These are phyloP conservation scores for Acanthamoeba castellanii DNA, from an alignment of 208 protist species.

Conservation along the genomic window DNA sequence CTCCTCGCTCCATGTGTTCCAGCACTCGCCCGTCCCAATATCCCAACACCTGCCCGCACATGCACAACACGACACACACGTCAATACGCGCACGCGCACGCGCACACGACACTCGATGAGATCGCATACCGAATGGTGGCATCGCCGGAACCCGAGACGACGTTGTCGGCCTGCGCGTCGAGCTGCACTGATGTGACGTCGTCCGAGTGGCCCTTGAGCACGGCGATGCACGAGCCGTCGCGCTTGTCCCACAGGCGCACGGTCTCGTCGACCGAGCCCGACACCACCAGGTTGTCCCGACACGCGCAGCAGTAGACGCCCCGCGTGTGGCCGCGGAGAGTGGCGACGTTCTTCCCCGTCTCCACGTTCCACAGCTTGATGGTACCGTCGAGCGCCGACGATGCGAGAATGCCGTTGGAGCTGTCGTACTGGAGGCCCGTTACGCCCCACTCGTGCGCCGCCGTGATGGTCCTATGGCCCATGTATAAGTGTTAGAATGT, in stretches of 20 bases:
- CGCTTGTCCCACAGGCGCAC: conserved; percentile 70
- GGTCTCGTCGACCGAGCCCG: conserved; percentile 71
- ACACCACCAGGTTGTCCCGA: conserved; percentile 54
- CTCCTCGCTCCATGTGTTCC: conserved; percentile 26
- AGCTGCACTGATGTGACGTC: conserved; percentile 45
- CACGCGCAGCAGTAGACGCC: conserved; percentile 66
- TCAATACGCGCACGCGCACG: neutral
- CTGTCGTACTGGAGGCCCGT: conserved; percentile 57
- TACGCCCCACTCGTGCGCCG: conserved; percentile 65
- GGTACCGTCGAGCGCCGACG: conserved; percentile 13
- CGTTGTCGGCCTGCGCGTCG: neutral
- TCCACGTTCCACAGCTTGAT: conserved; percentile 73
- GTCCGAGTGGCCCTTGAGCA: conserved; percentile 55
- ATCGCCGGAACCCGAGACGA: conserved; percentile 40
- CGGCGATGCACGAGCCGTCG: conserved; percentile 53
- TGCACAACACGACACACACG: neutral
- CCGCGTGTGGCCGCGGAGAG: conserved; percentile 46
- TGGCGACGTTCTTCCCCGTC: neutral
- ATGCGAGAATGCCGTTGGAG: conserved; percentile 26
- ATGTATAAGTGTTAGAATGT: neutral
- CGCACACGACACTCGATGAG: neutral
- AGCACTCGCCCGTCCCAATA: conserved; percentile 58
- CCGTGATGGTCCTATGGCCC: neutral
- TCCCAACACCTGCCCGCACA: conserved; percentile 60
- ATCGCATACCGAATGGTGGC: conserved; percentile 26